phyloP scores from a whole-genome alignment of 495 filamentous ascomycete genomes.

The Rhypophila decipiens region DNA sequence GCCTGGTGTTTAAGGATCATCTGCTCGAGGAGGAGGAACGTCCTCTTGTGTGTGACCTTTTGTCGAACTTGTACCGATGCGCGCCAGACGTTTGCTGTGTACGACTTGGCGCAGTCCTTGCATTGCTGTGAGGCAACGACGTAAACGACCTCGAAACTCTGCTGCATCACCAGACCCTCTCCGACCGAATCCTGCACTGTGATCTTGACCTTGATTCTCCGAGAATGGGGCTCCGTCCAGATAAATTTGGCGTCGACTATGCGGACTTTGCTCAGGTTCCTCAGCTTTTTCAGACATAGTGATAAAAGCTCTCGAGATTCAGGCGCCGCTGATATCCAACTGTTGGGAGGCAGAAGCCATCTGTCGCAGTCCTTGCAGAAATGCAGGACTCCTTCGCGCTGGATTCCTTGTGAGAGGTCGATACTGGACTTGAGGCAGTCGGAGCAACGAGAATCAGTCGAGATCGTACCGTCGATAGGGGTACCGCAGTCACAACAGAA shows the following conservation, averaged over 20 bases:
- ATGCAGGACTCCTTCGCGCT: conserved; percentile 74
- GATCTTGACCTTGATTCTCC: conserved; percentile 84
- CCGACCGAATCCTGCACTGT: conserved; percentile 69
- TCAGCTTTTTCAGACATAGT: conserved; percentile 75
- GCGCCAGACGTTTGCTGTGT: conserved; percentile 73
- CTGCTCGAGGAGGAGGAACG: conserved; percentile 94
- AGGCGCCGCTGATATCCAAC: conserved; percentile 73
- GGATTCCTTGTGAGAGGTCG: conserved; percentile 90
- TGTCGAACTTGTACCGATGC: conserved; percentile 76
- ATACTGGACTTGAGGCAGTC: conserved; percentile 91
- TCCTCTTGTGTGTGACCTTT: conserved; percentile 95
- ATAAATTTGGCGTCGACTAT: conserved; percentile 95
- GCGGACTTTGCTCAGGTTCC: conserved; percentile 75
- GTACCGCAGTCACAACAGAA: conserved; percentile 93
- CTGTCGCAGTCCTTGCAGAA: conserved; percentile 87
- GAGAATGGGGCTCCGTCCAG: conserved; percentile 96
- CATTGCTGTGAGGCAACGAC: conserved; percentile 86
- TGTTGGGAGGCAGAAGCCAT: conserved; percentile 81
- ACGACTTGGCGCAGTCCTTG: conserved; percentile 87
- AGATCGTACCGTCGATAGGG: conserved; percentile 83
- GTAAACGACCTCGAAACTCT: conserved; percentile 91
- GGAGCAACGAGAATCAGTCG: conserved; percentile 82
- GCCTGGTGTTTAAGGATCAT: conserved; percentile 89
- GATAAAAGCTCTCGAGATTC: conserved; percentile 89
- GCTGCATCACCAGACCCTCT: conserved; percentile 81